Base-by-base conservation (phyloP, 2,329 filamentous ascomycete species). In the Rhinocladiella mackenziei region DNA sequence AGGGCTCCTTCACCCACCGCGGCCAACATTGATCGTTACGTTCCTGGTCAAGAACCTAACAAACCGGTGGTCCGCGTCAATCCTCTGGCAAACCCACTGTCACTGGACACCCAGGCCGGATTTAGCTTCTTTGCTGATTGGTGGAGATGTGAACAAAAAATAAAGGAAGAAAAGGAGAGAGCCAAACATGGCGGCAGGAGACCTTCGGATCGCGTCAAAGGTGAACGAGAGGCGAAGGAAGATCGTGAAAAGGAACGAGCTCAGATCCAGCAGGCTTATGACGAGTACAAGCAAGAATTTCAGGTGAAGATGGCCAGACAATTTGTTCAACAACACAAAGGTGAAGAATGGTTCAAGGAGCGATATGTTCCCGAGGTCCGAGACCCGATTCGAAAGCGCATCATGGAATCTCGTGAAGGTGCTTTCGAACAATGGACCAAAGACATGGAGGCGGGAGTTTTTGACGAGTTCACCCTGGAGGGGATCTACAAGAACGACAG, bases 281-380 rank as follows among this genome's bases (percentile, higher is more conserved):
- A 83, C 57, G 64, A 72, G 29, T 83, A 83, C 68, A 83, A 83
- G 61, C 75, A 77, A 56, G 78, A 81, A 47, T 67, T 82, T 8
- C 79, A 82, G 55, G 69, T 80, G 25, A 76, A 77, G 55, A 91
- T 95, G 84, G 89, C 92, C 0, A 82, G 89, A 54, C 74, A 78
- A 1, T 98, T 98, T 62, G 92, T 98, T 30, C 80, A 84, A 37
- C 84, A 89, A 57, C 92, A 98, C 67, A 95, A 94, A 63, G 81
- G 82, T 31, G 92, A 98, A 64, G 91, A 98, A 62, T 98, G 92
- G 92, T 98, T 98, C 70, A 87, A 84, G 57, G 92, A 98, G 67
- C 83, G 88, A 62, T 98, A 98, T 58, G 83, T 94, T 20, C 79
- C 87, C 1, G 87, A 92, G 56, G 80, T 91, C 42, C 77, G 86